A percentile compares a stretch with the other conserved stretches of the same genome.
Evolutionary conservation across 225 moss, liverwort and hornwort genomes (phyloP).

Genomic region (Pseudoscleropodium purum): DNA sequence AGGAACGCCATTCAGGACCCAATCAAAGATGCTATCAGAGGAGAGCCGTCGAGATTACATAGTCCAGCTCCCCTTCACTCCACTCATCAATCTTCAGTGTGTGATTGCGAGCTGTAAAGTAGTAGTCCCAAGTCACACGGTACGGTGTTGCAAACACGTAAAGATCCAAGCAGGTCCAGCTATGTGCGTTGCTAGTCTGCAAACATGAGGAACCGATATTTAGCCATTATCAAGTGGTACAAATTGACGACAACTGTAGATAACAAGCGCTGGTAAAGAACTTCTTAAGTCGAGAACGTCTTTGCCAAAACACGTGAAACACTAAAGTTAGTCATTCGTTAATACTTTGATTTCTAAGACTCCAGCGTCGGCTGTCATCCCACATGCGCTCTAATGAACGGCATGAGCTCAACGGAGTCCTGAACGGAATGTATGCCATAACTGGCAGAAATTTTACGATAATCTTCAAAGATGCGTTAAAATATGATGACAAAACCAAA

Average conservation of each 20-base stretch:
- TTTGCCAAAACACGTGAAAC: neutral
- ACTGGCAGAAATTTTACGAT: neutral
- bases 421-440: neutral
- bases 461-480: neutral
- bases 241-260: neutral
- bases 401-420: neutral
- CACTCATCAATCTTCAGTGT: slow-evolving; percentile 55
- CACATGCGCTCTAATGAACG: neutral
- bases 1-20: neutral
- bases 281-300: neutral
- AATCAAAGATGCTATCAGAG: neutral
- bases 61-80: slow-evolving; percentile 61
- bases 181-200: slow-evolving; percentile 55
- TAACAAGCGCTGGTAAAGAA: neutral
- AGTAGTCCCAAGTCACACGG: slow-evolving; percentile 70
- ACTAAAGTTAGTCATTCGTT: neutral
- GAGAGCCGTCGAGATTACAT: slow-evolving; percentile 23
- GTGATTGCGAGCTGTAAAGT: slow-evolving; percentile 65
- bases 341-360: neutral
- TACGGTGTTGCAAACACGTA: slow-evolving; percentile 68
- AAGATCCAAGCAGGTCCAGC: slow-evolving; percentile 73
- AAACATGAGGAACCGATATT: neutral
- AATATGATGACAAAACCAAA: neutral
- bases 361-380: neutral
- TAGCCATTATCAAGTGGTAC: neutral